Evolutionary conservation across 768 basidiomycete species (phyloP).

Genomic region (Tricholoma matsutake): DNA sequence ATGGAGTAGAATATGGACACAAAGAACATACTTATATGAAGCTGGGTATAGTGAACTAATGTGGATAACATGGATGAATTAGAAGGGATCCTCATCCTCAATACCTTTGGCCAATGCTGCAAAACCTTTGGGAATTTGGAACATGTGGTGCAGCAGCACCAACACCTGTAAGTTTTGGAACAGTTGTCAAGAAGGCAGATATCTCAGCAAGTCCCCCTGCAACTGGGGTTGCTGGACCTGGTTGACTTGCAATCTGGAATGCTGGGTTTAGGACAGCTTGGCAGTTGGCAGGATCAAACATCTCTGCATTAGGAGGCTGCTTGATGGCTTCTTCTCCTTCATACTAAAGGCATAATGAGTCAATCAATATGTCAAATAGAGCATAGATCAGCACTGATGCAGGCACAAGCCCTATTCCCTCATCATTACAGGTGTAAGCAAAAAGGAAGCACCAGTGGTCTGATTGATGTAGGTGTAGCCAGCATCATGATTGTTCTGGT

Average conservation of each 20-base stretch:
- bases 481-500: neutral
- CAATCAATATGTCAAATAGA: neutral
- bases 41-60: too few relatives aligned
- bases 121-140: neutral
- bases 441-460: neutral
- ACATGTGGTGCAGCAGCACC: too few relatives aligned
- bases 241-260: neutral
- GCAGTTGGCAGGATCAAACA: neutral
- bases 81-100: neutral
- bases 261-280: neutral
- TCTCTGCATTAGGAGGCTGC: neutral
- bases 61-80: too few relatives aligned
- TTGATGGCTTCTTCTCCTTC: neutral
- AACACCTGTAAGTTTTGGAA: too few relatives aligned
- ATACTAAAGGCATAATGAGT: neutral
- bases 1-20: neutral
- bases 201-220: neutral
- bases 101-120: neutral
- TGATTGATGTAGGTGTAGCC: neutral
- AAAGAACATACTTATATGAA: neutral
- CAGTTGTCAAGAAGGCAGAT: neutral
- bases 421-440: neutral
- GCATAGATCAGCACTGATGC: neutral
- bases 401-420: neutral
- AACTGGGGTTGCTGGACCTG: neutral